Base-by-base conservation (phyloP, 1,284 basidiomycete genomes). In the Rugosomyces carneus region DNA sequence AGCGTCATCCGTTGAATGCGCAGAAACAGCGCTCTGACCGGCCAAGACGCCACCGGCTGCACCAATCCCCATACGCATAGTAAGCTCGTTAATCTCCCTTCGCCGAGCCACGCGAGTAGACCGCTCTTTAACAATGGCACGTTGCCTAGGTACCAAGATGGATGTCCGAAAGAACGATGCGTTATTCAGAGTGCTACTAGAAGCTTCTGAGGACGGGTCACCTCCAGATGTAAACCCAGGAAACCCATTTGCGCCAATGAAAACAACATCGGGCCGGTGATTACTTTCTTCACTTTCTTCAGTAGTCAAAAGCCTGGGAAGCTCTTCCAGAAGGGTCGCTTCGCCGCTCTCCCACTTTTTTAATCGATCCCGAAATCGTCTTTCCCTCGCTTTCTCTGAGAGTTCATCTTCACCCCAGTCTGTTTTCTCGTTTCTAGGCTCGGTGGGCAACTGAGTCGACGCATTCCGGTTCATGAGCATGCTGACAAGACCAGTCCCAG, bases 31-130 rank as follows among this genome's bases (percentile, higher is more conserved):
- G 42, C 57, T 50, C 31, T 58, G 45, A 62, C 62, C 44, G 63
- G 71, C 74, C n/a, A 93, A 61, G 1, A 66, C 57, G 1, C 87
- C 89, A 8, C 89, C 90, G 9, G 89, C 72, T 1, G 77, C 74
- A 23, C 83, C 81, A 19, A 92, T 70, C 6, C 80, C 90, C 76
- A 89, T 87, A 19, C 84, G 75, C 71, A 89, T 81, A 0, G 80
- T 81, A 36, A 91, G 64, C 53, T 87, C 80, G 59, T 91, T 93
- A 50, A 89, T 78, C 52, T 89, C 81, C 45, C 79, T 70, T 44
- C 89, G 73, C 29, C 85, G 70, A 2, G 67, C 62, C 48, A 82
- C 71, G 32, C 89, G 76, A 50, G 72, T 76, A 10, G 67, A 64
- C 37, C 71, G 73, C 60, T 93, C 90, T 8, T 69, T 63, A 0